A percentile compares a stretch with the other conserved stretches of the same genome.
Evolutionary conservation across 2,329 filamentous ascomycete genomes (phyloP).

Genomic region (Botryotinia convoluta): DNA sequence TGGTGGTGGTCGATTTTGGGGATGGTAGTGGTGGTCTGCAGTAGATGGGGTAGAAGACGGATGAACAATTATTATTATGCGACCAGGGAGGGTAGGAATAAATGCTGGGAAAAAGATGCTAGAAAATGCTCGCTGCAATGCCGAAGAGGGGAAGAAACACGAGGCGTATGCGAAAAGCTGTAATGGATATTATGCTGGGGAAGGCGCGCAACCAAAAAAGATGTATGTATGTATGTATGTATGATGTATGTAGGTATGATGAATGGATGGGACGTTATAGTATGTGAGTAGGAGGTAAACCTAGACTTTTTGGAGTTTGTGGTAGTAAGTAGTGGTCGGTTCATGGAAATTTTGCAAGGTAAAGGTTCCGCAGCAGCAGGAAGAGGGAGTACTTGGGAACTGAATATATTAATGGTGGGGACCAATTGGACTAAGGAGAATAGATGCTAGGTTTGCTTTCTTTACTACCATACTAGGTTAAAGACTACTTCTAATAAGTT

Average conservation of each 20-base stretch:
- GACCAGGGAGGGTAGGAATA: slow-evolving; percentile 17
- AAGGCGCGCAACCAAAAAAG: slow-evolving; percentile 10
- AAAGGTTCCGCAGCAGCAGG: slow-evolving; percentile 18
- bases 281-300: slow-evolving; percentile 5
- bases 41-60: slow-evolving; percentile 18
- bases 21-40: slow-evolving; percentile 3
- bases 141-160: slow-evolving; percentile 14
- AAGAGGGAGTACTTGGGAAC: slow-evolving; percentile 15
- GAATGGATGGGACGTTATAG: slow-evolving; percentile 7
- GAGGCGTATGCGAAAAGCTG: slow-evolving; percentile 16
- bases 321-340: slow-evolving; percentile 1
- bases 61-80: slow-evolving; percentile 12
- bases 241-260: slow-evolving; percentile 7
- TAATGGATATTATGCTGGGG: slow-evolving; percentile 17
- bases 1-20: slow-evolving; percentile 8
- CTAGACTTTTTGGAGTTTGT: slow-evolving; percentile 4
- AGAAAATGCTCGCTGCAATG: slow-evolving; percentile 11
- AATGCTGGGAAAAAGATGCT: slow-evolving; percentile 23
- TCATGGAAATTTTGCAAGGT: slow-evolving; percentile 13
- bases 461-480: slow-evolving; percentile 7
- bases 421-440: slow-evolving; percentile 11
- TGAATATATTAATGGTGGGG: slow-evolving; percentile 11
- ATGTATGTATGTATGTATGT: slow-evolving; percentile 1
- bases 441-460: slow-evolving; percentile 8
- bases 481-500: background rate